Evolutionary conservation across 108 stramenopile genomes (phyloP).

Genomic region (Skeletonema tropicum): DNA sequence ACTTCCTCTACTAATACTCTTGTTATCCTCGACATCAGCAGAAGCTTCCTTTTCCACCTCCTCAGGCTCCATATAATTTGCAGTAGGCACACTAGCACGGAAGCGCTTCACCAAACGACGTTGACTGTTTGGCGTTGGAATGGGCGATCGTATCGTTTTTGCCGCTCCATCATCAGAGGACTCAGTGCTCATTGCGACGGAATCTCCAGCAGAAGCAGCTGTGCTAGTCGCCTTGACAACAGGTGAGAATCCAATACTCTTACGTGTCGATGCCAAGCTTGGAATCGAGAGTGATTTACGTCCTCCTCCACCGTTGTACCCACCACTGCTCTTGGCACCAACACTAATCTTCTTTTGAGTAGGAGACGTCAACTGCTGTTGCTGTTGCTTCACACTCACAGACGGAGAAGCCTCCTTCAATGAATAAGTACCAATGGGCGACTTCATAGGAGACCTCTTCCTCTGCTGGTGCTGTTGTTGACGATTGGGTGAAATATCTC

Average conservation of each 20-base stretch:
- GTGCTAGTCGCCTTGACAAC: not conserved
- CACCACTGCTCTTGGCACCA: not conserved
- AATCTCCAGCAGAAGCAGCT: not conserved
- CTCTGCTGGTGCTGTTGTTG: not conserved
- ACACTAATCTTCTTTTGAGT: not conserved
- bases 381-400: not conserved
- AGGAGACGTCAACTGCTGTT: not conserved
- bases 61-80: conserved; percentile 28
- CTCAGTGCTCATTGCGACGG: not conserved
- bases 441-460: conserved; percentile 6
- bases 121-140: conserved; percentile 53
- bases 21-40: not conserved
- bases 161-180: conserved; percentile 8
- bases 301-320: not conserved
- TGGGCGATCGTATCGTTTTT: conserved; percentile 33
- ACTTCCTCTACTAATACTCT: not conserved
- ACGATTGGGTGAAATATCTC: conserved; percentile 34
- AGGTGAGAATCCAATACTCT: conserved; percentile 6
- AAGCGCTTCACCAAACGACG: conserved; percentile 39
- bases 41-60: conserved; percentile 21
- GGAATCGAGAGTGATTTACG: conserved; percentile 3
- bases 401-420: conserved; percentile 36
- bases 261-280: not conserved
- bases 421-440: conserved; percentile 36
- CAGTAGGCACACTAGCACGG: conserved; percentile 34